Base-by-base conservation (phyloP, 441 rosid species). In the Bocquillonia castaneifolia region DNA sequence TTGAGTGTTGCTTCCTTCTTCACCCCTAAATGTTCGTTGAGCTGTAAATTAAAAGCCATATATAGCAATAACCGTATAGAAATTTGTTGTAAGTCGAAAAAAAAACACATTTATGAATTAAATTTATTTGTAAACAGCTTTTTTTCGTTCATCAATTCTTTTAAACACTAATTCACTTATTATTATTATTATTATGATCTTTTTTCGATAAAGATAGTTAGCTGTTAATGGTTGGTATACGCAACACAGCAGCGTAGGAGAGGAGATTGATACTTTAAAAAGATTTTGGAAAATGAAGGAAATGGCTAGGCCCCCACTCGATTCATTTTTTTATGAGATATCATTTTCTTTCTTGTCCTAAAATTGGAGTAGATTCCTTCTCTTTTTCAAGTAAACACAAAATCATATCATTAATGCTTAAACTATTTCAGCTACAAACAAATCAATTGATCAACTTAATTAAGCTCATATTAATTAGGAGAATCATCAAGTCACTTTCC, bases 31-130 rank as follows among this genome's bases (percentile, higher is more conserved):
- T 39, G 64, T 71, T 64, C 26, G 70, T 66, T 63, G 51, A 51
- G 71, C 45, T 82, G 83, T 79, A 77, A 67, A 79, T 68, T 67
- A 44, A 53, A 23, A 53, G 63, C 23, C 53, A 63, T 53, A 8
- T 64, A 71, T 18, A 57, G 68, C 63, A 71, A 64, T 32, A 13
- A 55, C 6, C 18, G 22, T 36, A 56, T 42, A 44, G 55, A 44
- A 44, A 20, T 56, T 45, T 40, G 37, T 54, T 66, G 70, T 12
- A 54, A 54, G 22, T 26, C n/a, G n/a, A n/a, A n/a, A n/a, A 25
- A 54, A 40, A 54, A 26, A 28, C 18, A 54, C 61, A 53, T 54
- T 0, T 54, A 28, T 53, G 61, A 53, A 53, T 66, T 61, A 64
- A 70, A 44, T 45, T 42, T 45, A 8, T 62, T 29, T 48, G 66